A percentile compares a stretch with the other conserved stretches of the same genome.
phyloP scores from a whole-genome alignment of 441 rosid genomes.

The Daphne laureola region DNA sequence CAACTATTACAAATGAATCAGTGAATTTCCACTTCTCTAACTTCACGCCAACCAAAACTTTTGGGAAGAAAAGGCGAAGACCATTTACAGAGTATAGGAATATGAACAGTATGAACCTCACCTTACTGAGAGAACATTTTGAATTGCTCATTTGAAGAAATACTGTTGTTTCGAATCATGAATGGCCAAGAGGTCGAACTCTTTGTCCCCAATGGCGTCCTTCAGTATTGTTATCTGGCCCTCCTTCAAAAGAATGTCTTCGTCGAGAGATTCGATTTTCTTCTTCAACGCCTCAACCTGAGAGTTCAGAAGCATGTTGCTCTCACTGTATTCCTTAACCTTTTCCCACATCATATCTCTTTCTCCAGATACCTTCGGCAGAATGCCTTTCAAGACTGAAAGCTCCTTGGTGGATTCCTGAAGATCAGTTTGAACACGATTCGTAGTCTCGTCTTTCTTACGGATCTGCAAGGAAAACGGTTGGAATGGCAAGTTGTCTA shows the following conservation, averaged over 20 bases:
- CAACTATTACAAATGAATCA: conserved; percentile 15
- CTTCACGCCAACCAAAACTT: not conserved
- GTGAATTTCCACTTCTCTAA: conserved; percentile 4
- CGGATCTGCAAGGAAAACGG: conserved; percentile 34
- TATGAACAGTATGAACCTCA: conserved; percentile 25
- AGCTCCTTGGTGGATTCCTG: conserved; percentile 59
- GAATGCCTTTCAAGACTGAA: conserved; percentile 33
- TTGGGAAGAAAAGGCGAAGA: not conserved
- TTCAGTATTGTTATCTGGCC: conserved; percentile 89
- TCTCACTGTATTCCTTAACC: conserved; percentile 65
- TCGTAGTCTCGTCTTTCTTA: conserved; percentile 67
- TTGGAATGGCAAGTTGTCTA: no score
- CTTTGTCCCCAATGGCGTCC: conserved; percentile 49
- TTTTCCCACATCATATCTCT: conserved; percentile 88
- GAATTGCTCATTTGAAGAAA: conserved; percentile 28
- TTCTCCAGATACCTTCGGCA: conserved; percentile 68
- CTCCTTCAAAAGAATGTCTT: conserved; percentile 78
- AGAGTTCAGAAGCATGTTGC: conserved; percentile 72
- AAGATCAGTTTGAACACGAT: conserved; percentile 42
- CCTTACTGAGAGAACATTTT: conserved; percentile 6
- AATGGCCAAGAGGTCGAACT: conserved; percentile 52
- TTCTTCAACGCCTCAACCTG: conserved; percentile 59
- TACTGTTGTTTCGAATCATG: conserved; percentile 39
- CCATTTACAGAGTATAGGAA: conserved; percentile 15
- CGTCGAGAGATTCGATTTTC: conserved; percentile 69